Evolutionary conservation across 768 basidiomycete species (phyloP), one percentile per base, ranked within the genome.

Genomic region (Tephrocybe rancida): DNA sequence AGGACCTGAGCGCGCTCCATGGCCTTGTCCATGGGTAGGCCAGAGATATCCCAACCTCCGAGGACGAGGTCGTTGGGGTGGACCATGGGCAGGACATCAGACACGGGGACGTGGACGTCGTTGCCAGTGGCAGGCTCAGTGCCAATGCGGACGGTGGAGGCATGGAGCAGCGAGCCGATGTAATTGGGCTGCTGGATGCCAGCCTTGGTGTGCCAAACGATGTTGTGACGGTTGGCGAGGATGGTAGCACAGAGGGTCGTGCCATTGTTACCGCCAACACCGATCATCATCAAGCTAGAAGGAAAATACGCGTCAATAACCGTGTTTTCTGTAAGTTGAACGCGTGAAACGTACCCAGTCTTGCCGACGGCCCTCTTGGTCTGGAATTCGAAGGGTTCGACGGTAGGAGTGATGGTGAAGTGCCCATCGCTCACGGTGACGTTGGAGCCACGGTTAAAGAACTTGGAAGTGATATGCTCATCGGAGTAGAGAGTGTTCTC

Each of bases 41-140:
- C 82, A 38, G 95, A 97, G 65, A 99, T 98, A 65, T 99, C 97
- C 97, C 96, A 99, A 18, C 97, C 96, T 44, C 97, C 93, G 58
- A 98, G 84, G 60, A 97, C 92, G 65, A 98, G 87, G 73, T 98
- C 97, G 66, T 97, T 95, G 45, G 96, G 96, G 74, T 98, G 95
- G 44, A 95, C 94, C 92, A 96, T 97, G 44, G 95, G 95, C 38
- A 97, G 82, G 57, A 98, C 84, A 64, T 96, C 95, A 9, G 87
- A 90, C 64, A 98, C 75, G 16, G 97, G 97, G 57, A 96, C 87
- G 64, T 95, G 82, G 60, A 98, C 84, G 65, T 98, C 97, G 74
- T 93, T 92, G 61, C 89, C 90, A 2, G 86, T 86, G 26, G 70
- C 65, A 34, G 84, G 82, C 60, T 98, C 93, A 50, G 81, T 80